These are phyloP conservation scores for Harringtonia lauricola DNA, from an alignment of 2,329 filamentous ascomycete genomes.

Conservation along the genomic window DNA sequence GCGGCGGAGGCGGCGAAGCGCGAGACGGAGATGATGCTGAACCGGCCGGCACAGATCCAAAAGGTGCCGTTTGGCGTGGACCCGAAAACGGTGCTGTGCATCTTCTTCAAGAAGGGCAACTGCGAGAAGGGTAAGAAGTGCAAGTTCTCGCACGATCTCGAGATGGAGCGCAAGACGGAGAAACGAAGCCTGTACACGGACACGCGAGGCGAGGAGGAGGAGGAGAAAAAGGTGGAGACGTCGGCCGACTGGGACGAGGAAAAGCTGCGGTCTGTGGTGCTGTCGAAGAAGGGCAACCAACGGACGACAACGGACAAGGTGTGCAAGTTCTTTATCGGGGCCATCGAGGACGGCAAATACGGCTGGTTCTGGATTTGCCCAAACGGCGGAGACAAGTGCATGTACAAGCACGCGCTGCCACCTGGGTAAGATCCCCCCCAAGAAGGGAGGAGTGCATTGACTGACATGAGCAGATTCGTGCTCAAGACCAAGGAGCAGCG, in stretches of 20 bases:
- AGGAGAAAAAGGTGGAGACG: constrained; percentile 78
- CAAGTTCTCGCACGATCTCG: constrained; percentile 91
- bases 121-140: constrained; percentile 97
- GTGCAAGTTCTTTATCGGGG: constrained; percentile 96
- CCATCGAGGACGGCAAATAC: constrained; percentile 96
- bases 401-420: constrained; percentile 93
- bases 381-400: constrained; percentile 94
- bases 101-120: constrained; percentile 94
- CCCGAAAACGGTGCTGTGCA: constrained; percentile 91
- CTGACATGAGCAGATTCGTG: constrained; percentile 54
- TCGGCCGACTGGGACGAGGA: constrained; percentile 98
- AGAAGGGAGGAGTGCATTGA: too few relatives aligned
- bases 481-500: constrained; percentile 97
- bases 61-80: constrained; percentile 97
- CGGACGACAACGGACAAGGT: constrained; percentile 94
- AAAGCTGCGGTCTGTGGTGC: constrained; percentile 78
- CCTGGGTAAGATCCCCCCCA: constrained; percentile 54
- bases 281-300: constrained; percentile 96
- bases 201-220: constrained; percentile 59
- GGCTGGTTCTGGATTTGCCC: constrained; percentile 99
- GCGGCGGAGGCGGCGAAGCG: constrained; percentile 76
- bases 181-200: constrained; percentile 92
- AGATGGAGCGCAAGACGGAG: constrained; percentile 80
- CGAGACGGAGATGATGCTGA: constrained; percentile 72
- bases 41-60: constrained; percentile 89